Base-by-base conservation (phyloP, 352 stramenopile genomes). In the Phytophthora podocarpi region DNA sequence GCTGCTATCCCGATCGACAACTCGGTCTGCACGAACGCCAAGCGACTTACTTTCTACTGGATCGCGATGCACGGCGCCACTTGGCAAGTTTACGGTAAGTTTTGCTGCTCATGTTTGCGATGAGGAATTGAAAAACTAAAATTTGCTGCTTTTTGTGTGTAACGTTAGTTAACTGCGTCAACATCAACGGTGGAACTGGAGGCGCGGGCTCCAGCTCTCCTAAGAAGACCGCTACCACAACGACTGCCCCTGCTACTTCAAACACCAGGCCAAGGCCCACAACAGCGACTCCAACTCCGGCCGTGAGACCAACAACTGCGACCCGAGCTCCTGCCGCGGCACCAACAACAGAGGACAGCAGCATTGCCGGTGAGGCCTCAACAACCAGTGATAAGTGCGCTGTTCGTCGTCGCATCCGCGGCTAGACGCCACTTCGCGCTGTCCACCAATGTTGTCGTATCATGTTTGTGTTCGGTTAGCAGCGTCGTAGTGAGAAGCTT, bases 11-110 rank as follows among this genome's bases (percentile, higher is more conserved):
- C 66, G 26, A 80, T 84, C 48, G 61, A 81, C 45, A 69, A 57
- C 12, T 65, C 73, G 12, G 56, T 69, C 20, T 85, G 76, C 35
- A 59, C 36, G 41, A 51, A 59, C 28, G 74, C 70, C 20, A 76
- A 71, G 34, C 55, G 69, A 0, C 59, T 87, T 11, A 82, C 70
- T 4, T 75, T 83, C 37, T 84, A 80, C 64, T 89, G 80, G 80
- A 58, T 87, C 30, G 67, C 64, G 7, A 76, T 82, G 63, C 73
- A 86, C 36, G 59, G 67, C n/a, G 16, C 70, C 2, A 54, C 65
- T 34, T 89, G 75, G 77, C 77, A 89, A 65, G 66, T 89, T 48
- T 87, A 87, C 63, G 69, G 63, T 71, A 63, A 47, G 49, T 59
- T 55, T 31, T 21, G 12, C 11, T 35, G n/a, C 16, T 45, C 24